Evolutionary conservation across 1,284 basidiomycete genomes (phyloP), one percentile per base, ranked within the genome.

Genomic region (Apiotrichum sp.): DNA sequence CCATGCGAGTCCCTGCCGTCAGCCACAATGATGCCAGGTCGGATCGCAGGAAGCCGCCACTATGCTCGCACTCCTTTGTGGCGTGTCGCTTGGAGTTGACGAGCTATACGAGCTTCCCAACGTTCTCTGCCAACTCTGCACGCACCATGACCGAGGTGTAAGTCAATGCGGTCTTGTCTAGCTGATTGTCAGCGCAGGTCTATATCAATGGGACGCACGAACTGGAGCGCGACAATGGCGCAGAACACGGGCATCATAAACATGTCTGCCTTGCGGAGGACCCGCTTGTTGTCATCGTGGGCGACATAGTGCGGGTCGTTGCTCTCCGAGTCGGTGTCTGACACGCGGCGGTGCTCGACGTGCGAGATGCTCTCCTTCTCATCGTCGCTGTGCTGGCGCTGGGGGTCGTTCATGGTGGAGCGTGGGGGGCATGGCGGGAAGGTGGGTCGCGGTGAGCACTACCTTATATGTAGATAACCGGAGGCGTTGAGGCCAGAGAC

Each of bases 271-370:
- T 69, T 72, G 11, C 63, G 52, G 16, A 61, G 50, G 14, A 73
- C 60, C 4, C 82, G 78, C 32, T 71, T 61, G 4, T 80, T 79
- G 68, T 86, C 83, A 7, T 63, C 72, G 0, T 80, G 80, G 35
- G 5, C 3, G 29, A 48, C 35, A 39, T 29, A 48, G 47, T 38
- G 8, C 11, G 47, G 46, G 34, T 47, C 46, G 5, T 35, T 35
- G 13, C 32, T 10, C 35, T 49, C 47, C 33, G 14, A 11, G 44
- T 31, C 44, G 13, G 9, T 22, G 31, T 4, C 31, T 8, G 44
- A 32, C 4, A 16, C 7, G 31, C 9, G 4, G 6, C 6, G 29
- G 9, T 45, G 5, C 22, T 38, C 29, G 35, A n/a, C 6, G 13
- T 40, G 11, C 3, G 47, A 32, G 29, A 32, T n/a, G 47, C 39